phyloP scores from a whole-genome alignment of 768 basidiomycete genomes.

The Termitomyces sp. region DNA sequence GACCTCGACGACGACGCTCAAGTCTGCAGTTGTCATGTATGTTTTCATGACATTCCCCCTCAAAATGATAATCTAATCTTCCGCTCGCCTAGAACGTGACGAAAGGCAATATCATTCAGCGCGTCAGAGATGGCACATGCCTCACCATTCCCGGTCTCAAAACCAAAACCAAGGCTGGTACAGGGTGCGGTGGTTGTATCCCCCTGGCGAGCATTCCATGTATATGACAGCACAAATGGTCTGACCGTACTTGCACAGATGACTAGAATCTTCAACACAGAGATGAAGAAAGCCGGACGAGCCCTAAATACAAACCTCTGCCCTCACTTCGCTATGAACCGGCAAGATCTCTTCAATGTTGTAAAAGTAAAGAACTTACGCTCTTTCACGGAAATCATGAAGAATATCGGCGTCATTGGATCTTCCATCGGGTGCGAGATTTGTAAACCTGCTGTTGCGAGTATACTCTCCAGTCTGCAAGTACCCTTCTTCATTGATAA shows the following conservation, averaged over 20 bases:
- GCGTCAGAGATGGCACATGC: slow-evolving; percentile 43
- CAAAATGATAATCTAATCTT: not conserved
- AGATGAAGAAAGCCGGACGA: slow-evolving; percentile 66
- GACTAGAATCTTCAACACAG: slow-evolving; percentile 39
- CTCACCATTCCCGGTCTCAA: slow-evolving; percentile 50
- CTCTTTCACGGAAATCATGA: slow-evolving; percentile 52
- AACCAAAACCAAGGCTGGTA: slow-evolving; percentile 61
- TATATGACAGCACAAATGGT: too few species aligned
- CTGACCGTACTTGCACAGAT: not conserved
- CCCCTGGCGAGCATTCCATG: slow-evolving; percentile 36
- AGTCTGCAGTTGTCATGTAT: slow-evolving; percentile 60
- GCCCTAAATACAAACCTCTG: slow-evolving; percentile 56
- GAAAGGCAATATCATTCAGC: slow-evolving; percentile 50
- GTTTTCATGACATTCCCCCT: not conserved
- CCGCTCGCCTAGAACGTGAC: slow-evolving; percentile 38
- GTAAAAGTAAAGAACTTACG: slow-evolving; percentile 57
- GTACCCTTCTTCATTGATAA: not conserved
- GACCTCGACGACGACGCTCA: slow-evolving; percentile 71
- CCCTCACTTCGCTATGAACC: slow-evolving; percentile 56
- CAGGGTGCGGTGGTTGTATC: slow-evolving; percentile 71
- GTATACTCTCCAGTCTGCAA: slow-evolving; percentile 37
- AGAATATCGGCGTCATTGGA: slow-evolving; percentile 37
- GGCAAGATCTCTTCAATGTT: slow-evolving; percentile 63
- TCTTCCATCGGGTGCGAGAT: slow-evolving; percentile 63
- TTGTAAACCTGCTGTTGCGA: slow-evolving; percentile 66